Conservation (phyloP, 257 asterid species). For the Cruciata laevipes region DNA sequence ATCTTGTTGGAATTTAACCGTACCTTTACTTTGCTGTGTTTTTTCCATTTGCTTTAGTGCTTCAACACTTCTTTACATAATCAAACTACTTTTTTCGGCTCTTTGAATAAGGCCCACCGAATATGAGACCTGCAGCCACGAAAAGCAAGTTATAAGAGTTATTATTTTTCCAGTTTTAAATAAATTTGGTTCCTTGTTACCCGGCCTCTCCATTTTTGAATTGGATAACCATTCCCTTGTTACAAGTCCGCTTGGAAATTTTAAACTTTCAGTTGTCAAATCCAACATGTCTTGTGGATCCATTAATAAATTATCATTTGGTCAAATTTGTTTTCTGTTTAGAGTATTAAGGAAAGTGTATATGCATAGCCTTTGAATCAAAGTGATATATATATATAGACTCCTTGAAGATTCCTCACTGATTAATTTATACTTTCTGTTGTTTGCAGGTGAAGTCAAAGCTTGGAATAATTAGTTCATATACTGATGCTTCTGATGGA, state of each 20-base stretch:
- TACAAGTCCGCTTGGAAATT: background rate
- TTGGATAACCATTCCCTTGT: background rate
- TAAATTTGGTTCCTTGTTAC: background rate
- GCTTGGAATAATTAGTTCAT: conserved; percentile 64
- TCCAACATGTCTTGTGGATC: background rate
- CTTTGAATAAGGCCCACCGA: background rate
- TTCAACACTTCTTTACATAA: background rate
- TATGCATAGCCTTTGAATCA: background rate
- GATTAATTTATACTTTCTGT: background rate
- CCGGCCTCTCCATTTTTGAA: background rate
- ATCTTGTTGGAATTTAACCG: background rate
- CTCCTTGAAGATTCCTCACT: background rate
- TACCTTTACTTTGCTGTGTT: background rate
- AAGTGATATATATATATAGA: background rate
- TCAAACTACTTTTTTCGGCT: background rate
- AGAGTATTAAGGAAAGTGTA: background rate
- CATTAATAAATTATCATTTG: background rate
- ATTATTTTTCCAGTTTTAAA: background rate
- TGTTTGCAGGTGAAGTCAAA: conserved; percentile 74
- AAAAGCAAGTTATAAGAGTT: background rate
- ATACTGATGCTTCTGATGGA: conserved; percentile 80
- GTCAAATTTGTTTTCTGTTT: background rate
- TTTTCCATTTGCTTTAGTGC: background rate
- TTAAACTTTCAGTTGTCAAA: background rate
- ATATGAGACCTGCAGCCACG: background rate